Percentiles rank a stretch among this genome's conserved stretches.
These are phyloP conservation scores for Debaryomyces robertsiae DNA, from an alignment of 1,139 yeast genomes.

Conservation along the genomic window DNA sequence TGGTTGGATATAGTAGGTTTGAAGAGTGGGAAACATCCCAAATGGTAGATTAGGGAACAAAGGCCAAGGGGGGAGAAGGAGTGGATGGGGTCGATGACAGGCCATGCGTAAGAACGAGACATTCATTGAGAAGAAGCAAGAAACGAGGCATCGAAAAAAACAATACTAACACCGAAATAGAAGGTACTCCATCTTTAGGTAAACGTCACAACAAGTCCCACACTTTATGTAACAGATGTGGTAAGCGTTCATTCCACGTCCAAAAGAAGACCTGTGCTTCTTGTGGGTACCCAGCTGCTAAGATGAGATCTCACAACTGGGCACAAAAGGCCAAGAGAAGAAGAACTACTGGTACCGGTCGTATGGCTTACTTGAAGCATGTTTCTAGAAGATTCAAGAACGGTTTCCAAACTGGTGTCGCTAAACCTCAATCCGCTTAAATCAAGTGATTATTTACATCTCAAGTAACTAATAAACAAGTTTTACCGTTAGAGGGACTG, in stretches of 20 bases:
- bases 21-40: no score
- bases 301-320: constrained; percentile 99
- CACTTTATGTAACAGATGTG: constrained; percentile 99
- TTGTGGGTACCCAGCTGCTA: constrained; percentile 99
- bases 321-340: constrained; percentile 99
- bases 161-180: constrained; percentile 45
- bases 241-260: constrained; percentile 97
- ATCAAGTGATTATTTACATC: constrained; percentile 16
- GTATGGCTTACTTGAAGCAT: constrained; percentile 97
- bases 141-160: neutral
- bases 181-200: constrained; percentile 99
- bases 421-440: constrained; percentile 56
- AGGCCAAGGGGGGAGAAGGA: neutral
- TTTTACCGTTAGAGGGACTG: constrained; percentile 9
- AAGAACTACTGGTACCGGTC: constrained; percentile 99
- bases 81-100: neutral
- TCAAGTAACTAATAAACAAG: constrained; percentile 9
- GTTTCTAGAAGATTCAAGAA: constrained; percentile 98
- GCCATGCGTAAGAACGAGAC: neutral
- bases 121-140: constrained; percentile 2
- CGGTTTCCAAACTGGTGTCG: constrained; percentile 94
- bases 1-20: no score
- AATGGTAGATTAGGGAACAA: constrained; percentile 3
- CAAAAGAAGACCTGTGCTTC: constrained; percentile 99
- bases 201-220: constrained; percentile 99